Conservation (phyloP, 768 basidiomycete species). For the Lactarius evosmus region DNA sequence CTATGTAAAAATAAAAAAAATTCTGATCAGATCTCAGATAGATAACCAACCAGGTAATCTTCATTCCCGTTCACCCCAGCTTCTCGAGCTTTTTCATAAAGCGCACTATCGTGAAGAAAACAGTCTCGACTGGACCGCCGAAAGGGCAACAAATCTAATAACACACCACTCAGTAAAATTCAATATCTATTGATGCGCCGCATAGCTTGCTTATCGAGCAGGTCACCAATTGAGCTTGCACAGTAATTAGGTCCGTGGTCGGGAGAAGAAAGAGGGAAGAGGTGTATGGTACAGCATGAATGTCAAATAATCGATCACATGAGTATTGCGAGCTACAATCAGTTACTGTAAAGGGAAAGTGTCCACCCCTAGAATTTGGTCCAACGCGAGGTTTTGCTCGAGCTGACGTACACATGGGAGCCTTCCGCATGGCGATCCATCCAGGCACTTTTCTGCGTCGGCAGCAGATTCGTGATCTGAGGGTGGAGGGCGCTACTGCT, state of each 20-base stretch:
- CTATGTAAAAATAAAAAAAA: too few species aligned
- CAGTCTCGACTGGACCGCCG: too few species aligned
- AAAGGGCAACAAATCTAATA: too few species aligned
- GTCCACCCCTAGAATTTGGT: constrained; percentile 33
- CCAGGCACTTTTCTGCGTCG: constrained; percentile 69
- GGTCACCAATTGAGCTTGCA: neutral
- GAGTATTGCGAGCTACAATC: neutral
- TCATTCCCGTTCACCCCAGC: too few species aligned
- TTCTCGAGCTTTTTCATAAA: too few species aligned
- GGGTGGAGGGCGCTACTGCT: neutral
- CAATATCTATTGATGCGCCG: neutral
- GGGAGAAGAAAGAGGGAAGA: neutral
- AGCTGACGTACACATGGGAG: constrained; percentile 67
- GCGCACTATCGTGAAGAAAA: too few species aligned
- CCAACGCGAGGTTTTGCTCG: constrained; percentile 65
- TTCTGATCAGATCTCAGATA: too few species aligned
- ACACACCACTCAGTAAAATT: too few species aligned
- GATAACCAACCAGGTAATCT: too few species aligned
- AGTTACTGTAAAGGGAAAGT: neutral
- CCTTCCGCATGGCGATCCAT: constrained; percentile 49
- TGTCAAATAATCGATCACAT: neutral
- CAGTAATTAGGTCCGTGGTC: neutral
- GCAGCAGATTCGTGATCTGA: constrained; percentile 68
- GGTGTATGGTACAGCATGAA: neutral
- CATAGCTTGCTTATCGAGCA: neutral